These are phyloP conservation scores for Daldinia vernicosa DNA, from an alignment of 495 filamentous ascomycete genomes.

Conservation along the genomic window DNA sequence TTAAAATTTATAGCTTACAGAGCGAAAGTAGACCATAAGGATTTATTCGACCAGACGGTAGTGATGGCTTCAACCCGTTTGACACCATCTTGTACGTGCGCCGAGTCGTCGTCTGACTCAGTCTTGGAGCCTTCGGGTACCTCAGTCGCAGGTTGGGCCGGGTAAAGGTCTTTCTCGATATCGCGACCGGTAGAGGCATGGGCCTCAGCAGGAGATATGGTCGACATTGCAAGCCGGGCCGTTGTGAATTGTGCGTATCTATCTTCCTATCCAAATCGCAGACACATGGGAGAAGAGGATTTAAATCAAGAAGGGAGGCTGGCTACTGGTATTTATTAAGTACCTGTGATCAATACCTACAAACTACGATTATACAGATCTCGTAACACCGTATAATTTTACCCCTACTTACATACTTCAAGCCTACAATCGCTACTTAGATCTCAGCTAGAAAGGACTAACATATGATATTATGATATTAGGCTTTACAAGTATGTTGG, in stretches of 20 bases:
- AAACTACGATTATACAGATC: background rate
- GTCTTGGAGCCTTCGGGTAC: constrained; percentile 30
- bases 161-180: constrained; percentile 23
- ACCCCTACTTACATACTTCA: background rate
- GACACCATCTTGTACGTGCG: constrained; percentile 44
- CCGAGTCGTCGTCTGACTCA: constrained; percentile 23
- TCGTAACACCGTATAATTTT: background rate
- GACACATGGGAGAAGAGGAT: background rate
- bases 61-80: constrained; percentile 49
- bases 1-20: constrained; percentile 23
- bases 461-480: constrained; percentile 1
- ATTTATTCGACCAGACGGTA: constrained; percentile 42
- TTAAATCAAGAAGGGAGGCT: background rate
- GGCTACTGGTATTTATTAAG: constrained; percentile 5
- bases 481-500: background rate
- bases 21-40: constrained; percentile 44
- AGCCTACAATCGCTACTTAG: constrained; percentile 7
- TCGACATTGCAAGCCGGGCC: constrained; percentile 6
- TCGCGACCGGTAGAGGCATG: constrained; percentile 21
- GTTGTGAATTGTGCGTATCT: background rate
- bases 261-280: background rate
- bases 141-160: constrained; percentile 16
- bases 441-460: background rate
- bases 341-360: background rate
- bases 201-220: constrained; percentile 1